A percentile compares a stretch with the other conserved stretches of the same genome.
Conservation (phyloP, 495 filamentous ascomycete species). For the Cairneyella variabilis region DNA sequence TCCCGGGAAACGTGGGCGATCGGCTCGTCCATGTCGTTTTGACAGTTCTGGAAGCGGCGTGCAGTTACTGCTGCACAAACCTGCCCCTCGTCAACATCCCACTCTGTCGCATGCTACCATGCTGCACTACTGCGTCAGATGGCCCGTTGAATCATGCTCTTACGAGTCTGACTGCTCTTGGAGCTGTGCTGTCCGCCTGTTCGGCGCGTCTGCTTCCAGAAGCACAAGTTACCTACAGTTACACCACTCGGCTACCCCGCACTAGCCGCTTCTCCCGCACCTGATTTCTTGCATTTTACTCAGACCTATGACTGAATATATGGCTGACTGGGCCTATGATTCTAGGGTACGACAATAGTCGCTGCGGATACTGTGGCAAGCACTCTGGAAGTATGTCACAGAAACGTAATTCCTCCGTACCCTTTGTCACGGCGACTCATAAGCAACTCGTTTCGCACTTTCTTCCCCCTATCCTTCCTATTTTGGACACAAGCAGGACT, state of each 20-base stretch:
- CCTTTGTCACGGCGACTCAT: neutral
- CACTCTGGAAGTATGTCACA: slow-evolving; percentile 23
- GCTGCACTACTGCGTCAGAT: neutral
- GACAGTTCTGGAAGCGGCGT: slow-evolving; percentile 7
- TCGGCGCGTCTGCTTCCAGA: neutral
- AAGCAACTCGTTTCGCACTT: neutral
- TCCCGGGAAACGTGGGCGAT: slow-evolving; percentile 19
- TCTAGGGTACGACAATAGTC: slow-evolving; percentile 23
- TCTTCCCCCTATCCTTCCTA: neutral
- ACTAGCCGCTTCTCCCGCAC: neutral
- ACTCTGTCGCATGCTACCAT: no score
- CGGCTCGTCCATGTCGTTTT: slow-evolving; percentile 22
- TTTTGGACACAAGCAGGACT: neutral
- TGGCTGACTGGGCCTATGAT: slow-evolving; percentile 13
- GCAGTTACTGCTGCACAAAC: no score
- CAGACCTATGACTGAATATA: slow-evolving; percentile 17
- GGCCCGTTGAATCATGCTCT: neutral
- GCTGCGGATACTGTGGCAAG: slow-evolving; percentile 24
- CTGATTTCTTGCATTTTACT: neutral
- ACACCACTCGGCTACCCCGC: slow-evolving; percentile 5
- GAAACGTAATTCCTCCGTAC: slow-evolving; percentile 19
- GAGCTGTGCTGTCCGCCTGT: neutral
- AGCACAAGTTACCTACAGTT: no score
- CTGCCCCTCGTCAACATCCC: no score
- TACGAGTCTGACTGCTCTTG: neutral